Evolutionary conservation across 768 basidiomycete genomes (phyloP).

Genomic region (Trichaptum fuscoviolaceum): DNA sequence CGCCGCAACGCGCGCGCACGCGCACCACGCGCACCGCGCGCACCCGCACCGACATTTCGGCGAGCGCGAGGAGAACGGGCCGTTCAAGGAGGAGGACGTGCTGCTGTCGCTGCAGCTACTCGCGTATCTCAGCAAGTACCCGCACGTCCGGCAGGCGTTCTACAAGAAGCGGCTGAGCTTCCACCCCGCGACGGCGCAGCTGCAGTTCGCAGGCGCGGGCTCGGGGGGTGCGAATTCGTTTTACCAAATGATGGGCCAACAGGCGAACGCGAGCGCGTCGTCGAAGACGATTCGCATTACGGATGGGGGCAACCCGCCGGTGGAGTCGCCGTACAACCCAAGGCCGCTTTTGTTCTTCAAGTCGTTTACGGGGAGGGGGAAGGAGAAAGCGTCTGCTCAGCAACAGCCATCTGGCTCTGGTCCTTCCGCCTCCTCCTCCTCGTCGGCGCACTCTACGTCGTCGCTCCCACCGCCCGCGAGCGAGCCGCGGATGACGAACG

Average conservation of each 20-base stretch:
- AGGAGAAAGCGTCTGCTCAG: constrained; percentile 32
- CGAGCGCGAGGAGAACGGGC: constrained; percentile 42
- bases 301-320: constrained; percentile 22
- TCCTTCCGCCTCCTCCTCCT: constrained; percentile 8
- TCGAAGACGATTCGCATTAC: constrained; percentile 13
- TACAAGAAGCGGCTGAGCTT: constrained; percentile 84
- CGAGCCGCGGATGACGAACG: constrained; percentile 64
- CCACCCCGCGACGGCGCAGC: constrained; percentile 61
- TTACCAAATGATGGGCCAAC: background rate
- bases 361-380: constrained; percentile 40
- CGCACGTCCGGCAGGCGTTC: constrained; percentile 93
- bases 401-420: background rate
- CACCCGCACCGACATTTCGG: constrained; percentile 1
- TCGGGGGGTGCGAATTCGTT: background rate
- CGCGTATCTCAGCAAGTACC: constrained; percentile 96
- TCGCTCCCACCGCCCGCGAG: constrained; percentile 20
- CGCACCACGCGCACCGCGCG: constrained; percentile 26
- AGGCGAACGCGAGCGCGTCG: constrained; percentile 4
- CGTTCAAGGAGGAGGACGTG: constrained; percentile 93
- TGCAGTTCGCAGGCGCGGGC: constrained; percentile 22
- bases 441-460: constrained; percentile 14
- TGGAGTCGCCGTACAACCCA: constrained; percentile 12
- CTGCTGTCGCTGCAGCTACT: constrained; percentile 86
- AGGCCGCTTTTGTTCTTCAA: constrained; percentile 42
- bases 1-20: constrained; percentile 16